phyloP scores from a whole-genome alignment of 805 yeast genomes.

The Candida incommunis region DNA sequence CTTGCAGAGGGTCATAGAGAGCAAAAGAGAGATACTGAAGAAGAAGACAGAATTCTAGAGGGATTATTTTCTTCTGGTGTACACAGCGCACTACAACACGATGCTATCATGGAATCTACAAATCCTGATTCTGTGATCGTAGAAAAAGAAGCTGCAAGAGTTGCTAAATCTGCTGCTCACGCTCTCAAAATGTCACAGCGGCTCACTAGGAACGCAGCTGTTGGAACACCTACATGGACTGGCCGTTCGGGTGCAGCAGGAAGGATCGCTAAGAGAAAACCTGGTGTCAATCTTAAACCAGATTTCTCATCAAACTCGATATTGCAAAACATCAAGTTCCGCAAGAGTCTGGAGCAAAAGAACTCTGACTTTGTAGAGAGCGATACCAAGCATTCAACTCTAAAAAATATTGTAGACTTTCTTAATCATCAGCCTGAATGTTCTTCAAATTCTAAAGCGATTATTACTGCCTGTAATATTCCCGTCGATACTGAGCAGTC shows the following conservation, averaged over 20 bases:
- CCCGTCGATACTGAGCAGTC: slow-evolving; percentile 36
- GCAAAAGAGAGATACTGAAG: slow-evolving; percentile 12
- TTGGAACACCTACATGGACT: slow-evolving; percentile 94
- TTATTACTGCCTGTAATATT: slow-evolving; percentile 26
- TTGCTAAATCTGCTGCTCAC: slow-evolving; percentile 49
- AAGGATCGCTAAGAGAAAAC: slow-evolving; percentile 20
- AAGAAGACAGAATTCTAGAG: slow-evolving; percentile 55
- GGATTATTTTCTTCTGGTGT: slow-evolving; percentile 63
- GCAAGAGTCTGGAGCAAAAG: slow-evolving; percentile 23
- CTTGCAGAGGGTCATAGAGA: slow-evolving; percentile 34
- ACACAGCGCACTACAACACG: slow-evolving; percentile 68
- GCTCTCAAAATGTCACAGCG: slow-evolving; percentile 46
- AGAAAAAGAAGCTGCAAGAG: slow-evolving; percentile 47
- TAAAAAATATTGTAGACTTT: slow-evolving; percentile 27
- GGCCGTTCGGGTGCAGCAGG: slow-evolving; percentile 87
- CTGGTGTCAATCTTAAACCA: background rate
- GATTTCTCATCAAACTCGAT: slow-evolving; percentile 31
- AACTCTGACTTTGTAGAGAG: slow-evolving; percentile 1
- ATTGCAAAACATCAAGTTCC: slow-evolving; percentile 32
- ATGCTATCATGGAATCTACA: slow-evolving; percentile 47
- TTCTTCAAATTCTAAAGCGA: slow-evolving; percentile 36
- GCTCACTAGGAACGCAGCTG: slow-evolving; percentile 28
- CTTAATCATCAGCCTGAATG: slow-evolving; percentile 23
- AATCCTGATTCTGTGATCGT: slow-evolving; percentile 39
- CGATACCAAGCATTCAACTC: slow-evolving; percentile 9